Percentiles rank a stretch among this genome's conserved stretches.
phyloP scores from a whole-genome alignment of 1,284 basidiomycete genomes.

The Ceratobasidium sp. region DNA sequence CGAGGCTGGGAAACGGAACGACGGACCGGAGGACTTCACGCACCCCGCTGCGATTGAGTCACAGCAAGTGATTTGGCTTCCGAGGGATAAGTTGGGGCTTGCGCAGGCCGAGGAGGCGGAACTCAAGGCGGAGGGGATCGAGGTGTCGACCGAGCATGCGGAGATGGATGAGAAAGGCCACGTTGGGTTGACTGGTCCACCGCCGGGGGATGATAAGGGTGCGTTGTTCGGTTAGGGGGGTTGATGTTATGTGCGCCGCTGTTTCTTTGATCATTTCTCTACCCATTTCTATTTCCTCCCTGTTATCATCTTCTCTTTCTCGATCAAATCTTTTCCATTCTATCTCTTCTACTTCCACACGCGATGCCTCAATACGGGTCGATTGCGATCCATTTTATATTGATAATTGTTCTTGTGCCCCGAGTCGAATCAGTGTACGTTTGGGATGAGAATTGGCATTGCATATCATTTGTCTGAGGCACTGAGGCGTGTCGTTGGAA shows the following conservation, averaged over 20 bases:
- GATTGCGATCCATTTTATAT: no score
- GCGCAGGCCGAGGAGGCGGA: conserved; percentile 72
- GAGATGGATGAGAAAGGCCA: conserved; percentile 76
- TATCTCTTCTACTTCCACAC: no score
- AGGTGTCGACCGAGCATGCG: conserved; percentile 69
- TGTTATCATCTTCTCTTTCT: no score
- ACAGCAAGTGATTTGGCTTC: conserved; percentile 85
- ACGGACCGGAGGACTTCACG: conserved; percentile 70
- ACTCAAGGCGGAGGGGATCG: conserved; percentile 70
- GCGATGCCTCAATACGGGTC: no score
- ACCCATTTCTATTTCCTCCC: no score
- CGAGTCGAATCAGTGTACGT: no score
- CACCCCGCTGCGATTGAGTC: conserved; percentile 83
- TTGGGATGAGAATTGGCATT: no score
- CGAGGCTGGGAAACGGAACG: conserved; percentile 45
- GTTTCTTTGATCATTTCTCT: no score
- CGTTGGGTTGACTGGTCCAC: conserved; percentile 66
- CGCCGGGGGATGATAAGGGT: conserved; percentile 51
- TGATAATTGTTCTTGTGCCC: no score
- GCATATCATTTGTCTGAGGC: no score
- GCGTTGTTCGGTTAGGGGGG: conserved; percentile 24
- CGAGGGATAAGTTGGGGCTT: conserved; percentile 76
- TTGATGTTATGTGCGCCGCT: not conserved
- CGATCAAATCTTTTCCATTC: no score
- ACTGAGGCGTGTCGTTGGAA: no score